These are phyloP conservation scores for Periglandula ipomoeae DNA, from an alignment of 2,329 filamentous ascomycete genomes.

Conservation along the genomic window DNA sequence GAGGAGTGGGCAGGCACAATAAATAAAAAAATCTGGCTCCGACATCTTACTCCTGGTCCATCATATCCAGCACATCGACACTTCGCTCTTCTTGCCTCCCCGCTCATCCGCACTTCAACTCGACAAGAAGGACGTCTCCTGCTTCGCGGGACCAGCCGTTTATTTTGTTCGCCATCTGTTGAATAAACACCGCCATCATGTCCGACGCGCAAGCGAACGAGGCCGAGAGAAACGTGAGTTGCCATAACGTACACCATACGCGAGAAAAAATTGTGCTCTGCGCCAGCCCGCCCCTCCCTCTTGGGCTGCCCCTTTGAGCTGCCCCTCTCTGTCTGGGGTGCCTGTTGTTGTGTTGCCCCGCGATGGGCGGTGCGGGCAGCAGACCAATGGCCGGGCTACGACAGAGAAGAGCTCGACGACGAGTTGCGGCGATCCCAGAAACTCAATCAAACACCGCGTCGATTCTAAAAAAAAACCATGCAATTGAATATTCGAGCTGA, in stretches of 20 bases:
- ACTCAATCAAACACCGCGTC: neutral
- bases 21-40: conserved; percentile 15
- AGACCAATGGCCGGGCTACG: neutral
- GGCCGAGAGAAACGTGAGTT: conserved; percentile 86
- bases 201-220: conserved; percentile 80
- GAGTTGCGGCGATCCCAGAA: neutral
- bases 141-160: conserved; percentile 16
- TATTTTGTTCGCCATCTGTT: conserved; percentile 14
- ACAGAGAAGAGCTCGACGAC: neutral
- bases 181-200: conserved; percentile 51
- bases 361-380: conserved; percentile 10
- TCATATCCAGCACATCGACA: conserved; percentile 9
- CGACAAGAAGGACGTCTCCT: conserved; percentile 6
- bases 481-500: conserved; percentile 2
- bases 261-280: conserved; percentile 12
- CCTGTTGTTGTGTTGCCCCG: conserved; percentile 19
- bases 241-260: neutral
- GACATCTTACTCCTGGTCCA: conserved; percentile 17
- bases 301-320: conserved; percentile 4
- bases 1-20: conserved; percentile 4
- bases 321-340: conserved; percentile 14
- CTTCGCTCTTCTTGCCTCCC: conserved; percentile 7
- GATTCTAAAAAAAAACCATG: neutral
- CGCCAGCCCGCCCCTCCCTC: conserved; percentile 3
- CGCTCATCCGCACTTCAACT: conserved; percentile 10